Percentiles rank a stretch among this genome's conserved stretches.
Evolutionary conservation across 2,329 filamentous ascomycete genomes (phyloP).

Genomic region (Hortaea werneckii): DNA sequence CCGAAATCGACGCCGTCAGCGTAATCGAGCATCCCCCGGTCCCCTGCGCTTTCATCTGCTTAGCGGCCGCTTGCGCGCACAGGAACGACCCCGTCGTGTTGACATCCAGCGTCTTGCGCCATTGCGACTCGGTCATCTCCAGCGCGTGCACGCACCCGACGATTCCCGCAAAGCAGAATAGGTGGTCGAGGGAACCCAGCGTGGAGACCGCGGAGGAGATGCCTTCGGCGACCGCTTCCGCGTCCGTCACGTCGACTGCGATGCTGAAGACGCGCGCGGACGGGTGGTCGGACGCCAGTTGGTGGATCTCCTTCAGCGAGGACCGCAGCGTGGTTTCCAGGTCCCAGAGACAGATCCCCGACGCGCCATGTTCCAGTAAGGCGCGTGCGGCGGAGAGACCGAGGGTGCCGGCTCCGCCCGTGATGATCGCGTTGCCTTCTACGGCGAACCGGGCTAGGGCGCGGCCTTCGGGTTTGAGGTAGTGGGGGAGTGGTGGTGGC

Average conservation of each 20-base stretch:
- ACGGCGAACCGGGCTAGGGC: conserved; percentile 42
- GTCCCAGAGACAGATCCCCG: conserved; percentile 52
- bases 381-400: conserved; percentile 49
- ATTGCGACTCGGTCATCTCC: conserved; percentile 49
- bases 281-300: conserved; percentile 47
- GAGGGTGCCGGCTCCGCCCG: conserved; percentile 56
- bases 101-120: conserved; percentile 55
- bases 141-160: conserved; percentile 53
- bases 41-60: conserved; percentile 42
- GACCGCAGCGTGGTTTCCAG: conserved; percentile 35
- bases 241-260: conserved; percentile 51
- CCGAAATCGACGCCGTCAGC: conserved; percentile 59
- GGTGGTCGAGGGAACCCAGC: conserved; percentile 44
- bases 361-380: conserved; percentile 57
- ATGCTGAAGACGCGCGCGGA: conserved; percentile 39
- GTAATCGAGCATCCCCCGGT: conserved; percentile 53
- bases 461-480: conserved; percentile 31
- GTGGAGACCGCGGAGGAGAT: conserved; percentile 31
- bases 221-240: conserved; percentile 35
- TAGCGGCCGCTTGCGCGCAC: conserved; percentile 55
- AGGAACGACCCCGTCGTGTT: conserved; percentile 64
- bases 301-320: conserved; percentile 33
- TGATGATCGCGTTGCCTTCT: conserved; percentile 47
- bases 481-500: conserved; percentile 33
- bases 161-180: conserved; percentile 59